Conservation (phyloP, 495 filamentous ascomycete species). For the Lasiosphaeria miniovina region DNA sequence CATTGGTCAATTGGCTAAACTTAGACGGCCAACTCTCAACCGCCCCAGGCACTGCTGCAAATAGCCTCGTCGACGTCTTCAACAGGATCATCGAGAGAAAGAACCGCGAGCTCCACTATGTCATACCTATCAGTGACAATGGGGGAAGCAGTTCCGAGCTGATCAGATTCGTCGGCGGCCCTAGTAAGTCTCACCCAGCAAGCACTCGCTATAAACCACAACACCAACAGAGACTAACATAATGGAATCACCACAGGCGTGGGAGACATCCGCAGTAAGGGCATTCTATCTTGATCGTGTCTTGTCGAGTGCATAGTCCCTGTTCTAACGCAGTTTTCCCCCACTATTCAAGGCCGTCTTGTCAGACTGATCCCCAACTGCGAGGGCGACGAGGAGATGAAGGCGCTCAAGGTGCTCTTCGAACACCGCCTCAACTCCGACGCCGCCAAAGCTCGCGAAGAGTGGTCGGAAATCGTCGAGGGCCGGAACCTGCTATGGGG, state of each 20-base stretch:
- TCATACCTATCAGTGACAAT: conserved; percentile 95
- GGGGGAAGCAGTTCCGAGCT: conserved; percentile 89
- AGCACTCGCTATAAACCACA: neutral
- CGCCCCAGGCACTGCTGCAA: conserved; percentile 72
- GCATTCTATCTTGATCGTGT: conserved; percentile 7
- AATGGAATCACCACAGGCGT: conserved; percentile 53
- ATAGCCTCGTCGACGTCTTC: conserved; percentile 91
- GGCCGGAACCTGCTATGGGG: conserved; percentile 72
- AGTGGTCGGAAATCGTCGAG: conserved; percentile 91
- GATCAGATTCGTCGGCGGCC: conserved; percentile 89
- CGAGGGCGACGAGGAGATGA: conserved; percentile 57
- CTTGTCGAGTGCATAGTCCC: too few relatives aligned
- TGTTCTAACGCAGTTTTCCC: too few relatives aligned
- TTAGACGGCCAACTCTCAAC: neutral
- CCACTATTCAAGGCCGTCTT: conserved; percentile 60
- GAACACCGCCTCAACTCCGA: conserved; percentile 74
- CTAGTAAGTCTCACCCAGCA: conserved; percentile 38
- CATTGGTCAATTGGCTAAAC: neutral
- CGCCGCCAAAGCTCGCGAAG: conserved; percentile 49
- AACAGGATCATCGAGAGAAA: conserved; percentile 67
- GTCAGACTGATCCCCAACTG: conserved; percentile 80
- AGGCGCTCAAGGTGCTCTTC: conserved; percentile 75
- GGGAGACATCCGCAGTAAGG: conserved; percentile 85
- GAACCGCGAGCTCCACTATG: conserved; percentile 67
- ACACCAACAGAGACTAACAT: neutral